Evolutionary conservation across 2,329 filamentous ascomycete species (phyloP).

Genomic region (Aureobasidium musti): DNA sequence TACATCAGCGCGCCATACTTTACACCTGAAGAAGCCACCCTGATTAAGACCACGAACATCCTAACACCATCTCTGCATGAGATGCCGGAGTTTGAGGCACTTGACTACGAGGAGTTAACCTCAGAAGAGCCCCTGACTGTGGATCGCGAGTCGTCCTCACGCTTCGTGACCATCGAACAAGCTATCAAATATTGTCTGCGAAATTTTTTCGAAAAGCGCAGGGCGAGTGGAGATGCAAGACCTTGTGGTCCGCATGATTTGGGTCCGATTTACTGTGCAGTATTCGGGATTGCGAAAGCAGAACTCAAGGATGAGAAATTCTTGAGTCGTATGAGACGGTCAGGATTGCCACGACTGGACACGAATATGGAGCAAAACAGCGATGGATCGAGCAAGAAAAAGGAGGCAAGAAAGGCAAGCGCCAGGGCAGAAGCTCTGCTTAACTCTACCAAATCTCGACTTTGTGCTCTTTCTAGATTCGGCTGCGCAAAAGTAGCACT

Average conservation of each 20-base stretch:
- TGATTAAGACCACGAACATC: neutral
- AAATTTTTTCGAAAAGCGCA: conserved; percentile 32
- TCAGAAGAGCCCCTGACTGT: neutral
- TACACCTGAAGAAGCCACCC: neutral
- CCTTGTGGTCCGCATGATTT: conserved; percentile 34
- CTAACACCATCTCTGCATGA: neutral
- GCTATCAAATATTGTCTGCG: conserved; percentile 21
- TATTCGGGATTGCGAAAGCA: conserved; percentile 31
- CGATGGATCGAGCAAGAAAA: neutral
- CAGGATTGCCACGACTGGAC: neutral
- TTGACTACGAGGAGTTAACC: neutral
- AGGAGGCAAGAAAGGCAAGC: neutral
- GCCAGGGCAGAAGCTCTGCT: neutral
- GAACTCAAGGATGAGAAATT: conserved; percentile 32
- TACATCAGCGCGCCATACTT: conserved; percentile 16
- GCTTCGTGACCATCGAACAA: conserved; percentile 25
- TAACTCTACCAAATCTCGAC: too few species aligned
- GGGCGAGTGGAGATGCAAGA: conserved; percentile 31
- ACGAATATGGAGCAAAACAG: neutral
- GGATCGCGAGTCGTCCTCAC: neutral
- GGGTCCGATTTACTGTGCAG: conserved; percentile 31
- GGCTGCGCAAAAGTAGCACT: too few species aligned
- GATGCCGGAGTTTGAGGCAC: neutral
- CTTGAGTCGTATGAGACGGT: conserved; percentile 41
- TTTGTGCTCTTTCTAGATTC: too few species aligned